Evolutionary conservation across 768 basidiomycete species (phyloP).

Genomic region (Termitomyces sp.): DNA sequence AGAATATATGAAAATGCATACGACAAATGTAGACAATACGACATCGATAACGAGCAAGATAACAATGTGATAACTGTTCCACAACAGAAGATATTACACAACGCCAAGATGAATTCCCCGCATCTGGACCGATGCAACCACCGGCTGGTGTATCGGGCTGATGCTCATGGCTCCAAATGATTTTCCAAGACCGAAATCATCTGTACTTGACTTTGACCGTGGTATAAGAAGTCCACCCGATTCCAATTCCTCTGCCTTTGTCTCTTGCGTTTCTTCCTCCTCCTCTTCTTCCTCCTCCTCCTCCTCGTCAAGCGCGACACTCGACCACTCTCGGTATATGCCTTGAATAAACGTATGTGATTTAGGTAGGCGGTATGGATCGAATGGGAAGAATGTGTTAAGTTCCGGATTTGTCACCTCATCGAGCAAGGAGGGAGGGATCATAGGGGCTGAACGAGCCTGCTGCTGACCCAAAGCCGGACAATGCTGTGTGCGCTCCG

Average conservation of each 20-base stretch:
- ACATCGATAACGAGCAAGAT: background rate
- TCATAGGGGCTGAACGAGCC: background rate
- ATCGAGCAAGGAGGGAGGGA: conserved; percentile 23
- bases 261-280: conserved; percentile 23
- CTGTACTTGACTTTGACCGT: conserved; percentile 16
- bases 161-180: conserved; percentile 84
- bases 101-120: conserved; percentile 11
- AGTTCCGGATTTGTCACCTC: conserved; percentile 57
- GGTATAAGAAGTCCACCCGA: conserved; percentile 14
- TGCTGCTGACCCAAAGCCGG: background rate
- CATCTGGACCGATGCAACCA: conserved; percentile 11
- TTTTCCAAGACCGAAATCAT: conserved; percentile 51
- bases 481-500: conserved; percentile 2
- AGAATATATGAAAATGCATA: no score
- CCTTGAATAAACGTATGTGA: conserved; percentile 72
- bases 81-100: background rate
- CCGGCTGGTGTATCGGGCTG: conserved; percentile 43
- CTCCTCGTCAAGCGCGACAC: conserved; percentile 72
- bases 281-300: conserved; percentile 60
- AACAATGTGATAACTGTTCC: conserved; percentile 4
- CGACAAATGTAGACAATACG: background rate
- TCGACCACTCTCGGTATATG: conserved; percentile 87
- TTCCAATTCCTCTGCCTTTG: conserved; percentile 8
- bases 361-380: conserved; percentile 87
- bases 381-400: conserved; percentile 96